phyloP scores from a whole-genome alignment of 352 stramenopile genomes.

The Phytophthora foliorum region DNA sequence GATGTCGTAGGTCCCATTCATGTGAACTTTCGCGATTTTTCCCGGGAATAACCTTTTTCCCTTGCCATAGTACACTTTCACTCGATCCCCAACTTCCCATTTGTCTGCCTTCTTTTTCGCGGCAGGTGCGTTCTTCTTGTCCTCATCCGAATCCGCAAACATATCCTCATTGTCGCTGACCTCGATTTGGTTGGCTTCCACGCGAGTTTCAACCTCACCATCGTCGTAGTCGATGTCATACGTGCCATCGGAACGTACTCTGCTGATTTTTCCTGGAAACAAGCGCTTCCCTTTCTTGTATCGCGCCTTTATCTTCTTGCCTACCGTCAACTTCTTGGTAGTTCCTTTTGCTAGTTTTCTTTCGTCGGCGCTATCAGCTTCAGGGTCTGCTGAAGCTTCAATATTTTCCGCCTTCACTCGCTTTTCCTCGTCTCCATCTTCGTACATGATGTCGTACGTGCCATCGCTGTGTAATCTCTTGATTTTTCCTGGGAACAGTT shows the following conservation, averaged over 20 bases:
- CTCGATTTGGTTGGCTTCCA: slow-evolving; percentile 35
- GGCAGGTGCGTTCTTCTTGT: slow-evolving; percentile 11
- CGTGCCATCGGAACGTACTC: slow-evolving; percentile 57
- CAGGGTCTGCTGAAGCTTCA: slow-evolving; percentile 19
- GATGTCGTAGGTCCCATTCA: slow-evolving; percentile 76
- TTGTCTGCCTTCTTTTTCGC: slow-evolving; percentile 37
- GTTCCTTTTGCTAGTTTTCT: not conserved
- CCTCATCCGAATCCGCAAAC: slow-evolving; percentile 53
- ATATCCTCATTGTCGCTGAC: slow-evolving; percentile 50
- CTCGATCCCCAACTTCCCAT: slow-evolving; percentile 40
- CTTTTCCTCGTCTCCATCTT: slow-evolving; percentile 68
- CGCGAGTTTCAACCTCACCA: slow-evolving; percentile 65
- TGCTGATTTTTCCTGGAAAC: slow-evolving; percentile 61
- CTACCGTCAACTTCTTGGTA: slow-evolving; percentile 31
- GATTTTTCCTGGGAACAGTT: slow-evolving; percentile 64
- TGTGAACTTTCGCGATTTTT: slow-evolving; percentile 62
- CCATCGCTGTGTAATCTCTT: slow-evolving; percentile 54
- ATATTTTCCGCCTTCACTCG: slow-evolving; percentile 44
- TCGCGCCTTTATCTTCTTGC: slow-evolving; percentile 44
- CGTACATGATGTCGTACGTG: slow-evolving; percentile 75
- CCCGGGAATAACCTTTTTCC: slow-evolving; percentile 70
- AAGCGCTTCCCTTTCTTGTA: slow-evolving; percentile 60
- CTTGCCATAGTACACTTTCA: slow-evolving; percentile 58
- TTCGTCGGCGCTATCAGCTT: slow-evolving; percentile 27
- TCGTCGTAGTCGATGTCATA: slow-evolving; percentile 82